Evolutionary conservation across 805 yeast species (phyloP).

Genomic region (Candida sonorensis): DNA sequence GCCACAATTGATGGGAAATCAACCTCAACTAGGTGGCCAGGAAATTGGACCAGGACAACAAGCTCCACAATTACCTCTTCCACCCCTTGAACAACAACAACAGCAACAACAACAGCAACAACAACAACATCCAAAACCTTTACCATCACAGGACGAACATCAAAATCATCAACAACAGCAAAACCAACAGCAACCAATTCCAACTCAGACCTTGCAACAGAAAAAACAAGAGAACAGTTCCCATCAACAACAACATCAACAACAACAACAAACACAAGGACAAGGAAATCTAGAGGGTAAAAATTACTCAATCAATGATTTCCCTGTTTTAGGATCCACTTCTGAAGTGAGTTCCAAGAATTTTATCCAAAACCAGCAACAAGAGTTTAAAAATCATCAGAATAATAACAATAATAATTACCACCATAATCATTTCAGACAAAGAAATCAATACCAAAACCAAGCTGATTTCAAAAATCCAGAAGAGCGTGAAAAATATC

Average conservation of each 20-base stretch:
- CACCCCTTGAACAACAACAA: constrained; percentile 13
- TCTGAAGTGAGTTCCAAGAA: constrained; percentile 1
- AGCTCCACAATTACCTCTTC: constrained; percentile 16
- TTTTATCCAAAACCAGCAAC: constrained; percentile 4
- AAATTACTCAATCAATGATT: constrained; percentile 19
- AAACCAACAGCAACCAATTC: constrained; percentile 12
- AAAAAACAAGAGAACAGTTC: constrained; percentile 8
- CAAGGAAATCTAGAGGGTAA: no score
- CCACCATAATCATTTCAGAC: constrained; percentile 7
- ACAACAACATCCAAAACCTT: constrained; percentile 14
- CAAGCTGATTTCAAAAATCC: constrained; percentile 45
- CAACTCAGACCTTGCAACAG: constrained; percentile 13
- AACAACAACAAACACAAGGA: constrained; percentile 14
- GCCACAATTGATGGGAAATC: constrained; percentile 7
- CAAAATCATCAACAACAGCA: constrained; percentile 2
- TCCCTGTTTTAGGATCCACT: constrained; percentile 9
- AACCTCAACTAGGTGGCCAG: constrained; percentile 6
- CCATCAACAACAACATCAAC: constrained; percentile 11
- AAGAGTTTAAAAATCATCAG: neutral
- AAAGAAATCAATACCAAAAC: constrained; percentile 22
- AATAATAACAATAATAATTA: constrained; percentile 5
- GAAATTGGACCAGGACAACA: constrained; percentile 10
- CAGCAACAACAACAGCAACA: constrained; percentile 10
- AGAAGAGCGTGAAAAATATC: constrained; percentile 64
- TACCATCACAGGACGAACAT: neutral